Base-by-base conservation (phyloP, 106 monocot genomes). In the Cymbidium sinense region DNA sequence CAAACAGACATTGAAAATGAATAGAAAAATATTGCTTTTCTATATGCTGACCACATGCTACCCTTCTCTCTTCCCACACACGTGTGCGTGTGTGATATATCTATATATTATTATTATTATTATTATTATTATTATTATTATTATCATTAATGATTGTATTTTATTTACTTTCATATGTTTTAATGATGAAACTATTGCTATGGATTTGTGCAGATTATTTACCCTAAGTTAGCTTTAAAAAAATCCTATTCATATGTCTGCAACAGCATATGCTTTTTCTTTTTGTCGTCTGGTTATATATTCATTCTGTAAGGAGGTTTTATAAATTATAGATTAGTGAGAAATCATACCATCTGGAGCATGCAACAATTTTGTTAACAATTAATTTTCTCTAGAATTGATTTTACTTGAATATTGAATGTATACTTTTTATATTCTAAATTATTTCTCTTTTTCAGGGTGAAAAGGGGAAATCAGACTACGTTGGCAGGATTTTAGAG, bases 401-500 rank as follows among this genome's bases (percentile, higher is more conserved):
- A 51, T 83, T 18, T 70, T 41, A 43, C n/a, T 77, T 80, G 3
- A 17, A 19, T 20, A 43, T 5, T 25, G 12, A 54, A 37, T 55
- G 15, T 31, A 11, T n/a, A 19, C 28, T 34, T 70, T 78, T 31
- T 69, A 41, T 51, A 67, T 74, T 23, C 37, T 79, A 74, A 51
- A 35, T 25, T 51, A 34, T 33, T 83, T 44, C 30, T 29, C 28
- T 7, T 10, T 71, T 54, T 78, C 82, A 95, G 95, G 83, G 88
- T 76, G 75, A 77, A 43, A 74, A 86, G 43, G 85, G 87, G 70
- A 89, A 84, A 76, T 84, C 85, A 79, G 81, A 95, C 75, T 95
- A 88, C 87, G 70, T 95, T 78, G 95, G 95, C 10, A 87, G 77
- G 82, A 90, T 95, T 37, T 75, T 95, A 73, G 95, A 95, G 58